Evolutionary conservation across 805 yeast genomes (phyloP).

Genomic region (Lipomyces mesembrius): DNA sequence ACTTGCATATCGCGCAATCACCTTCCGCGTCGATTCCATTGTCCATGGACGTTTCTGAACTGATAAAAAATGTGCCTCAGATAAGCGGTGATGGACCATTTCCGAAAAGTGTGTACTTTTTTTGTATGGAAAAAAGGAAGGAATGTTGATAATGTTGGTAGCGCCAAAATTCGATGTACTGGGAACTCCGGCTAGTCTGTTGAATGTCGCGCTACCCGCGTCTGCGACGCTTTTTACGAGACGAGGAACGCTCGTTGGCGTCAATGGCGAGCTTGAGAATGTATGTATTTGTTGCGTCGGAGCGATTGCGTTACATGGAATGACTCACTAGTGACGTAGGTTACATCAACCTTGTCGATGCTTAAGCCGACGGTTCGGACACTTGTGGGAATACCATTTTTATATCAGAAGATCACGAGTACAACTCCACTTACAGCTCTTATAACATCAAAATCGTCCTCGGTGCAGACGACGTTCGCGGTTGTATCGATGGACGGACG

Average conservation of each 20-base stretch:
- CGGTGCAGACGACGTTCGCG: conserved; percentile 44
- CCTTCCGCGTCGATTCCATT: conserved; percentile 49
- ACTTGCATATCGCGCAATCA: conserved; percentile 46
- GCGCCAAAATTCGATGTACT: conserved; percentile 51
- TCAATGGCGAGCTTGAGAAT: conserved; percentile 50
- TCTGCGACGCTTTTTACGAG: conserved; percentile 49
- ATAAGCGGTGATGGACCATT: conserved; percentile 41
- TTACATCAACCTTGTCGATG: conserved; percentile 41
- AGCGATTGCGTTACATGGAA: not conserved
- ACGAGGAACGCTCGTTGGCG: conserved; percentile 52
- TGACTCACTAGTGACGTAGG: conserved; percentile 22
- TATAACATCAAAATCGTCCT: conserved; percentile 38
- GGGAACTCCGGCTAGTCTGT: conserved; percentile 51
- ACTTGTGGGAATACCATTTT: conserved; percentile 42
- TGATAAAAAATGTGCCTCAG: conserved; percentile 36
- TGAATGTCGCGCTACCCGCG: conserved; percentile 52
- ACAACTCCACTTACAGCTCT: conserved; percentile 43
- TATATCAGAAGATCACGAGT: conserved; percentile 46
- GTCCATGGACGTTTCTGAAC: conserved; percentile 39
- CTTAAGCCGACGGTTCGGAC: conserved; percentile 40
- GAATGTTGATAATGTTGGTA: conserved; percentile 3
- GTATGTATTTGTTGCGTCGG: conserved; percentile 23
- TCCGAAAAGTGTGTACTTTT: conserved; percentile 30
- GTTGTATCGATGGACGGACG: conserved; percentile 50
- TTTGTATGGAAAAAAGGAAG: not conserved